Percentiles rank a stretch among this genome's conserved stretches.
phyloP scores from a whole-genome alignment of 1,139 yeast species.

The Meyerozyma smithsonii region DNA sequence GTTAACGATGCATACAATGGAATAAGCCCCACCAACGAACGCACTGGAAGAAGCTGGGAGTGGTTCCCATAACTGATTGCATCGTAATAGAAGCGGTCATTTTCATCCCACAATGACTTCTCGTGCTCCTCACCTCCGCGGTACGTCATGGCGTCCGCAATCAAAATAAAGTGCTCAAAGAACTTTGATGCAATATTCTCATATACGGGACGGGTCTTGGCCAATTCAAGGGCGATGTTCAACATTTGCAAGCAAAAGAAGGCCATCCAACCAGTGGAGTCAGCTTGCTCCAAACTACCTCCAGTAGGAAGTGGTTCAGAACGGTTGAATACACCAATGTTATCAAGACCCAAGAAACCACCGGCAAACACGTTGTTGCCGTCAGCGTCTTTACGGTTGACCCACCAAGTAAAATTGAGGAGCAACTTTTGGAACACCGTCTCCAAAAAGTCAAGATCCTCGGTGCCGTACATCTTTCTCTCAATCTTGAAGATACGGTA shows the following conservation, averaged over 20 bases:
- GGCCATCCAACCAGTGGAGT: constrained; percentile 98
- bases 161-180: constrained; percentile 87
- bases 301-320: constrained; percentile 95
- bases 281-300: constrained; percentile 89
- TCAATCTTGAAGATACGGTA: constrained; percentile 88
- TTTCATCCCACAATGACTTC: constrained; percentile 85
- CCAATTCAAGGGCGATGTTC: constrained; percentile 86
- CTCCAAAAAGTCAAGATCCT: constrained; percentile 83
- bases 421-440: constrained; percentile 87
- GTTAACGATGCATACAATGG: constrained; percentile 91
- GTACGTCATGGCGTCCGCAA: constrained; percentile 94
- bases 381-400: constrained; percentile 81
- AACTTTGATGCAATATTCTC: constrained; percentile 95
- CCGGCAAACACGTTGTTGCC: constrained; percentile 95
- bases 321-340: constrained; percentile 90
- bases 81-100: constrained; percentile 86
- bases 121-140: constrained; percentile 43
- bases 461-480: constrained; percentile 77
- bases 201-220: constrained; percentile 81
- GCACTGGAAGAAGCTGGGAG: constrained; percentile 73
- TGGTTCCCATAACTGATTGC: constrained; percentile 81
- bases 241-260: constrained; percentile 89
- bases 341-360: constrained; percentile 90
- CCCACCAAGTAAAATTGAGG: constrained; percentile 98
- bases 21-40: constrained; percentile 89